These are phyloP conservation scores for Gossypium davidsonii DNA, from an alignment of 441 rosid genomes.

Conservation along the genomic window DNA sequence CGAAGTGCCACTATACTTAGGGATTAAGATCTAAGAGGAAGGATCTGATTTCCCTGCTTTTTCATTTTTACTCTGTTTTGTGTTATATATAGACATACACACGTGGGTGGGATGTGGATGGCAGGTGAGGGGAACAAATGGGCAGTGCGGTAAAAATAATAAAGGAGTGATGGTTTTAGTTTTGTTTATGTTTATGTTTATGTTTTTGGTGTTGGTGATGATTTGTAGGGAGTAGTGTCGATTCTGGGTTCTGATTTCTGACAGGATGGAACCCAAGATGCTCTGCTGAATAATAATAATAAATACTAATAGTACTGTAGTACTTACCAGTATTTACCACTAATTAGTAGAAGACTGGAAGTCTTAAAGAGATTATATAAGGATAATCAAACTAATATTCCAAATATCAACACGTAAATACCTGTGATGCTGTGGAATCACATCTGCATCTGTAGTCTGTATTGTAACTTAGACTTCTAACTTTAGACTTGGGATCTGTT, in stretches of 20 bases:
- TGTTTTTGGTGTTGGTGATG: background rate
- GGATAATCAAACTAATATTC: background rate
- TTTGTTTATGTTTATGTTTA: background rate
- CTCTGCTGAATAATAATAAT: slow-evolving; percentile 3
- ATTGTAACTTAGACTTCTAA: slow-evolving; percentile 4
- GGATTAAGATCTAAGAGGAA: background rate
- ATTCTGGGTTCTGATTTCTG: slow-evolving; percentile 15
- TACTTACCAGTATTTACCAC: background rate
- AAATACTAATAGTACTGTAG: background rate
- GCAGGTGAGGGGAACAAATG: slow-evolving; percentile 22
- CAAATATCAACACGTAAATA: background rate
- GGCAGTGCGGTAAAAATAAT: background rate
- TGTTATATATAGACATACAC: background rate
- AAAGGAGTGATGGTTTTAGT: background rate
- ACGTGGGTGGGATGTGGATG: background rate
- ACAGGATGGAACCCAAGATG: background rate
- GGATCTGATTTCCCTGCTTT: background rate
- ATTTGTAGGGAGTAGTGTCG: background rate
- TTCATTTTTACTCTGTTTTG: background rate
- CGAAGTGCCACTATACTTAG: background rate
- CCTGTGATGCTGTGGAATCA: background rate
- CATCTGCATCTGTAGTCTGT: background rate
- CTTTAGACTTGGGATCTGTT: background rate
- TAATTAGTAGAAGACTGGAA: background rate
- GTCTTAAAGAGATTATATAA: background rate